These are phyloP conservation scores for Rosa hybrid DNA, from an alignment of 331 rosid species.

Conservation along the genomic window DNA sequence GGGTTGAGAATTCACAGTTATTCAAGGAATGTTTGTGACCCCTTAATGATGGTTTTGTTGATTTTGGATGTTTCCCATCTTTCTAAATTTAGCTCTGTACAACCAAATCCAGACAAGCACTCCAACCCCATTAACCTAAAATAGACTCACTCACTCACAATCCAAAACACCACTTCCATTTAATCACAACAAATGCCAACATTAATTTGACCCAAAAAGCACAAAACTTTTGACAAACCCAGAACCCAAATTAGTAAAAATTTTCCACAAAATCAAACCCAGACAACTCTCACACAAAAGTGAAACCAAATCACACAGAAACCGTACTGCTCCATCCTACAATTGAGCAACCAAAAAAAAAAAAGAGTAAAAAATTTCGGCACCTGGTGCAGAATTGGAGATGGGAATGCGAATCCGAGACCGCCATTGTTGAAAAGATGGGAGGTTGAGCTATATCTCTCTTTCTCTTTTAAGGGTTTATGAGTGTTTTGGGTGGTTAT, in stretches of 20 bases:
- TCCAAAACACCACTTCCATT: neutral
- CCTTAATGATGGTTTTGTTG: constrained; percentile 30
- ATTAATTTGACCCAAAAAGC: constrained; percentile 1
- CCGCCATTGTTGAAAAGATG: constrained; percentile 5
- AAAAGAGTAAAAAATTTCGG: constrained; percentile 1
- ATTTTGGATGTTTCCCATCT: constrained; percentile 22
- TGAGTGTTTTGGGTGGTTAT: constrained; percentile 43
- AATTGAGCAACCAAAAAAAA: neutral
- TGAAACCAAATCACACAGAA: neutral
- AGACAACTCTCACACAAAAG: neutral
- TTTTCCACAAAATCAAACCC: neutral
- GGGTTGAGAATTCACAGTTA: constrained; percentile 38
- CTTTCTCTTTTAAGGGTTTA: constrained; percentile 14
- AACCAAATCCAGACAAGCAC: constrained; percentile 30
- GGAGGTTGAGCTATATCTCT: constrained; percentile 19
- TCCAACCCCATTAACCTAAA: constrained; percentile 31
- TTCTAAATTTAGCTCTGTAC: constrained; percentile 41
- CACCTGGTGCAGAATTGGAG: constrained; percentile 29
- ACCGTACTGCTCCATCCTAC: neutral
- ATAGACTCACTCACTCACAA: constrained; percentile 19
- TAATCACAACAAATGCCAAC: constrained; percentile 10
- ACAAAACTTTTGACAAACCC: neutral
- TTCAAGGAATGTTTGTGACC: constrained; percentile 42
- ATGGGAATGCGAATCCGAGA: constrained; percentile 4
- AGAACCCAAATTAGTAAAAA: constrained; percentile 16